phyloP scores from a whole-genome alignment of 78 protist species.

The Polysphondylium violaceum region DNA sequence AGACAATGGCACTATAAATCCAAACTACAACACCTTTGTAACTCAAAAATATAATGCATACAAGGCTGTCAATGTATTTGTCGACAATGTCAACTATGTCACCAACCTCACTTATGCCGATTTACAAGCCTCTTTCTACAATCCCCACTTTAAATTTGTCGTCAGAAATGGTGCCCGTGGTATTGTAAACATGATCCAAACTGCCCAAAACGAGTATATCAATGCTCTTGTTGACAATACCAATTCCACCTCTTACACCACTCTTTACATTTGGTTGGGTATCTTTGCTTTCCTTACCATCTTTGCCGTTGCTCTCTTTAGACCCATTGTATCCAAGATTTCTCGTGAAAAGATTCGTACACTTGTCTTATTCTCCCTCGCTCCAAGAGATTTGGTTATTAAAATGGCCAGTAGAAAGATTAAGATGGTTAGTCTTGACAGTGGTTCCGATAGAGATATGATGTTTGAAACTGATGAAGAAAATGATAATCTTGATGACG shows the following conservation, averaged over 20 bases:
- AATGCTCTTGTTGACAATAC: background rate
- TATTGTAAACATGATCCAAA: background rate
- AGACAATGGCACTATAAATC: background rate
- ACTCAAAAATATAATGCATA: constrained; percentile 25
- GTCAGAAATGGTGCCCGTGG: constrained; percentile 1
- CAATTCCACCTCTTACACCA: background rate
- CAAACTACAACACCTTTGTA: background rate
- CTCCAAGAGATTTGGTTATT: constrained; percentile 44
- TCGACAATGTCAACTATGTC: background rate
- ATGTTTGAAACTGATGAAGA: constrained; percentile 14
- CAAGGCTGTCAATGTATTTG: constrained; percentile 45
- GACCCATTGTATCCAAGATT: constrained; percentile 44
- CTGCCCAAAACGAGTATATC: constrained; percentile 26
- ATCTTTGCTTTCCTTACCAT: constrained; percentile 16
- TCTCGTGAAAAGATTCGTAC: constrained; percentile 48
- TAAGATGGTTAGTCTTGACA: constrained; percentile 37
- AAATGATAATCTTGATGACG: background rate
- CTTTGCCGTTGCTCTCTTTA: constrained; percentile 8
- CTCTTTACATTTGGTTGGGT: constrained; percentile 23
- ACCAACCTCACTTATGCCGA: background rate
- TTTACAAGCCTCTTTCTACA: background rate
- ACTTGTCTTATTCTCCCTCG: constrained; percentile 34
- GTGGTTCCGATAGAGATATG: constrained; percentile 52
- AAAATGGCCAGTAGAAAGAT: constrained; percentile 15
- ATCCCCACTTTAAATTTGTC: constrained; percentile 33